Evolutionary conservation across 768 basidiomycete genomes (phyloP).

Genomic region (Trametes sanguinea): DNA sequence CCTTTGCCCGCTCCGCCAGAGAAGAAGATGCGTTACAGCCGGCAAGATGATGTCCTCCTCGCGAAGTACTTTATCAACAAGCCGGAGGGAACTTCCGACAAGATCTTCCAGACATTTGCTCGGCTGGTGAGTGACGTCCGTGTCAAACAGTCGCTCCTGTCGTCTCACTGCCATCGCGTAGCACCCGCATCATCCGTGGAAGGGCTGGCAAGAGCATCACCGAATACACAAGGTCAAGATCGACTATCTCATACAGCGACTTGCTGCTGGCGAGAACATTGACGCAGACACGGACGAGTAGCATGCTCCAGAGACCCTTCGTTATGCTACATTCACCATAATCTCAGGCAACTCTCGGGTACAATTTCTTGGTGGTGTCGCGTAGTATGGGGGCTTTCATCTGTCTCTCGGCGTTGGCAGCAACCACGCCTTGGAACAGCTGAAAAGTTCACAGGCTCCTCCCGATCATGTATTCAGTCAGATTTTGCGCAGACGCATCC

Average conservation of each 20-base stretch:
- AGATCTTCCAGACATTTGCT: conserved; percentile 81
- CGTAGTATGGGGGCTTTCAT: not conserved
- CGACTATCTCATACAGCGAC: conserved; percentile 70
- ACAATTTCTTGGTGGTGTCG: not conserved
- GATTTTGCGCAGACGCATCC: too few species aligned
- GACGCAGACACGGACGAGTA: conserved; percentile 34
- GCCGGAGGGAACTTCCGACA: conserved; percentile 81
- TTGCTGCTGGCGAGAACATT: conserved; percentile 58
- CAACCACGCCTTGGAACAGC: too few species aligned
- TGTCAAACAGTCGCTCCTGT: not conserved
- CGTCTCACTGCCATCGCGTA: conserved; percentile 32
- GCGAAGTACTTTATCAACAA: conserved; percentile 73
- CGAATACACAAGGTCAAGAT: conserved; percentile 87
- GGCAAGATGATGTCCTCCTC: conserved; percentile 74
- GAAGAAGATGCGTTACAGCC: conserved; percentile 88
- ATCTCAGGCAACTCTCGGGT: not conserved
- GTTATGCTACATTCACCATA: not conserved
- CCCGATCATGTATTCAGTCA: too few species aligned
- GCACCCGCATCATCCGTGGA: conserved; percentile 92
- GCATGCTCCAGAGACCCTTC: not conserved
- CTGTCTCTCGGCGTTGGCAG: not conserved
- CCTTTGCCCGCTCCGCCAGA: conserved; percentile 76
- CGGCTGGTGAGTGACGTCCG: conserved; percentile 49
- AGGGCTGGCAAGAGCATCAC: conserved; percentile 92
- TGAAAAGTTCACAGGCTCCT: too few species aligned